Evolutionary conservation across 2,329 filamentous ascomycete species (phyloP).

Genomic region (Drechslerella dactyloides): DNA sequence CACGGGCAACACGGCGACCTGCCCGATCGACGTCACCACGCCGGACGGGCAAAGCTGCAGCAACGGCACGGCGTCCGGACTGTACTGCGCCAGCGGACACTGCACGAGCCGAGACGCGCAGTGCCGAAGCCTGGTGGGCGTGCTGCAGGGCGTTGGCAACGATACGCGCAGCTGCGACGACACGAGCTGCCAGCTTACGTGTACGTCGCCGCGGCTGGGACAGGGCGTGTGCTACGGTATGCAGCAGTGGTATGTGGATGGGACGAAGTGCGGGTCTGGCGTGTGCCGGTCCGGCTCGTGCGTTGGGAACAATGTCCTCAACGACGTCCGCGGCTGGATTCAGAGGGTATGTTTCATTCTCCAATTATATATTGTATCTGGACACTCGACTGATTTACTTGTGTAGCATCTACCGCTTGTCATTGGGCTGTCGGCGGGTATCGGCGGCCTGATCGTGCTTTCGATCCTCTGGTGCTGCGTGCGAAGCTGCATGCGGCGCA

Average conservation of each 20-base stretch:
- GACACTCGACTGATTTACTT: background rate
- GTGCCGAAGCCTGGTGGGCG: conserved; percentile 83
- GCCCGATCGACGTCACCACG: conserved; percentile 74
- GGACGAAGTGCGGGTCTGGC: conserved; percentile 80
- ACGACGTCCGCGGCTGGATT: conserved; percentile 78
- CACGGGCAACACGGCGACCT: conserved; percentile 72
- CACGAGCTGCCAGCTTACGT: conserved; percentile 76
- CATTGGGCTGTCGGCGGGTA: conserved; percentile 75
- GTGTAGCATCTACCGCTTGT: conserved; percentile 75
- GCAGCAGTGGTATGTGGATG: conserved; percentile 92
- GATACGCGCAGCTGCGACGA: conserved; percentile 79
- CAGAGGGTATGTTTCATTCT: conserved; percentile 56
- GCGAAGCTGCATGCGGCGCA: conserved; percentile 63
- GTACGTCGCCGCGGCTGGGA: conserved; percentile 71
- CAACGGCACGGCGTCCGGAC: conserved; percentile 59
- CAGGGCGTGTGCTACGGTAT: conserved; percentile 72
- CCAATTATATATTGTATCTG: background rate
- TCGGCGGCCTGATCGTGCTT: conserved; percentile 76
- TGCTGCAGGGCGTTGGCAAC: conserved; percentile 70
- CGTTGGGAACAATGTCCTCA: conserved; percentile 70
- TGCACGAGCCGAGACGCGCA: conserved; percentile 91
- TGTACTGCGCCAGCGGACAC: conserved; percentile 87
- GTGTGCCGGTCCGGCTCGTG: conserved; percentile 80
- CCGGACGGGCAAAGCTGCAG: conserved; percentile 77
- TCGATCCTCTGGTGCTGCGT: conserved; percentile 71